A percentile compares a stretch with the other conserved stretches of the same genome.
phyloP scores from a whole-genome alignment of 1,284 basidiomycete species.

The Leccinum subspadiceum region DNA sequence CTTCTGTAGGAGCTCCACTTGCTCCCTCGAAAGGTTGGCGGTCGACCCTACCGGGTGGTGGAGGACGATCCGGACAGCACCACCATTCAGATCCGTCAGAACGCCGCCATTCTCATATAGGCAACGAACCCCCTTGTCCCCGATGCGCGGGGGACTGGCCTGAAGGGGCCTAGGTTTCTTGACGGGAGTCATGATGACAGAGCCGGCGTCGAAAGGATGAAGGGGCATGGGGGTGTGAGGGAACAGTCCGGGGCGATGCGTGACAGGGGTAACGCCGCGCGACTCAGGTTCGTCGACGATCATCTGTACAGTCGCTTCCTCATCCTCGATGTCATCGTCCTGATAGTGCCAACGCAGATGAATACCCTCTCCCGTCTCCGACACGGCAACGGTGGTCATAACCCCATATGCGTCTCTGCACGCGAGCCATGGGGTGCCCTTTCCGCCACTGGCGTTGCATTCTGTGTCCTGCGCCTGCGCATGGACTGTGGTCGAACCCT shows the following conservation, averaged over 20 bases:
- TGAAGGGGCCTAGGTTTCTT: constrained; percentile 31
- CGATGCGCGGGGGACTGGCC: constrained; percentile 27
- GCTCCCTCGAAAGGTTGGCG: constrained; percentile 24
- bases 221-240: constrained; percentile 26
- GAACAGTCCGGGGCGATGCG: constrained; percentile 6
- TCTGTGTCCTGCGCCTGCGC: neutral
- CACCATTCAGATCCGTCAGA: constrained; percentile 15
- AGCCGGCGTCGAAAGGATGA: constrained; percentile 28
- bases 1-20: constrained; percentile 23
- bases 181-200: constrained; percentile 29
- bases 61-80: constrained; percentile 19
- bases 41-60: constrained; percentile 20
- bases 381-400: constrained; percentile 17
- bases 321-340: constrained; percentile 7
- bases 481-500: neutral
- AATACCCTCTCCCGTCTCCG: constrained; percentile 22
- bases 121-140: constrained; percentile 27
- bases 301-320: constrained; percentile 11
- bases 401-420: constrained; percentile 17
- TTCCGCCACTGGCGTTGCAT: neutral
- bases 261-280: constrained; percentile 15
- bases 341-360: constrained; percentile 23
- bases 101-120: constrained; percentile 20
- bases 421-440: constrained; percentile 18
- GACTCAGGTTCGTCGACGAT: constrained; percentile 10